phyloP scores from a whole-genome alignment of 108 stramenopile species.

The Cyclotella atomus region DNA sequence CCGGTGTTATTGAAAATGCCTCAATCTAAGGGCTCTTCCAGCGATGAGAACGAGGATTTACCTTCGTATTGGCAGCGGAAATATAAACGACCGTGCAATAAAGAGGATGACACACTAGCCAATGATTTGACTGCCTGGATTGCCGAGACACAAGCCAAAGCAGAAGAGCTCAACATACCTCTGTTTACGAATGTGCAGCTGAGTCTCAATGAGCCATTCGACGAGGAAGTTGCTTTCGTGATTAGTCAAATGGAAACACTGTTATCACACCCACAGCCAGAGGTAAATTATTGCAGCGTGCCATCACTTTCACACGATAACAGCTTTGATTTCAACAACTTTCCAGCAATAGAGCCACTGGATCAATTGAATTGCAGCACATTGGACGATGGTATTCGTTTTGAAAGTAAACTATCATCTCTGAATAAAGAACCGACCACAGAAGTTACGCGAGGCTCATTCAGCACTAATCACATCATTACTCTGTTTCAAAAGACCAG shows the following conservation, averaged over 20 bases:
- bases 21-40: no score
- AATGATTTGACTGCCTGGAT: conserved; percentile 13
- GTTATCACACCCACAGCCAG: not conserved
- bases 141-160: not conserved
- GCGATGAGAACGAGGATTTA: no score
- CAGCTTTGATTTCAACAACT: not conserved
- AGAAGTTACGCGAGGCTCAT: not conserved
- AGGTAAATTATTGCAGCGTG: not conserved
- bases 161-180: not conserved
- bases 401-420: no score
- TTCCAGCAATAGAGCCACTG: not conserved
- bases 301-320: not conserved
- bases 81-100: no score
- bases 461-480: conserved; percentile 2
- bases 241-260: conserved; percentile 23
- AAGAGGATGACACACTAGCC: no score
- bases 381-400: no score
- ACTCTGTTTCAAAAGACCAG: not conserved
- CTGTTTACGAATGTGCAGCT: not conserved
- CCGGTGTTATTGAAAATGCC: no score
- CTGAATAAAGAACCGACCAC: no score
- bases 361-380: no score
- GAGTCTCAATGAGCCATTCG: conserved; percentile 4
- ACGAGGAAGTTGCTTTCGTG: conserved; percentile 15
- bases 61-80: not conserved